Conservation (phyloP, 2,329 filamentous ascomycete genomes). For the Nannizziopsis arthrosporioides region DNA sequence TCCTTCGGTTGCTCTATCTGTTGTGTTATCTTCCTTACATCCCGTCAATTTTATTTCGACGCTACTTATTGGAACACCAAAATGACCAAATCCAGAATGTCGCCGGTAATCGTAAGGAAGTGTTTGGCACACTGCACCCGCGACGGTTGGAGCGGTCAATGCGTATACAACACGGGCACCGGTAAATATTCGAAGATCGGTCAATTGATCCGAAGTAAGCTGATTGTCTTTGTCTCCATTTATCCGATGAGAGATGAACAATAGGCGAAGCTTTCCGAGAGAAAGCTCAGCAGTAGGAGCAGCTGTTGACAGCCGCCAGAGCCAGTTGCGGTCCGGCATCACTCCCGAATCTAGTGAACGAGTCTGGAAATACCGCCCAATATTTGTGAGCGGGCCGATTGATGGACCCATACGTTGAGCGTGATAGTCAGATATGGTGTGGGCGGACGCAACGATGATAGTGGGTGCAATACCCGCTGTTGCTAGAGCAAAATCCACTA, state of each 20-base stretch:
- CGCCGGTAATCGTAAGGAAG: constrained; percentile 74
- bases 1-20: constrained; percentile 41
- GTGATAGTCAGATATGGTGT: constrained; percentile 59
- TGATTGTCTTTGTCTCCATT: constrained; percentile 49
- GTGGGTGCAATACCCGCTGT: constrained; percentile 68
- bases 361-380: constrained; percentile 61
- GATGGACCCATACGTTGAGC: constrained; percentile 48
- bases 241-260: constrained; percentile 66
- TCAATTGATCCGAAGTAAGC: constrained; percentile 58
- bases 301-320: constrained; percentile 38
- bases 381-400: constrained; percentile 51
- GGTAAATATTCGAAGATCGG: constrained; percentile 70
- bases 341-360: constrained; percentile 60
- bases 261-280: constrained; percentile 61
- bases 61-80: constrained; percentile 68
- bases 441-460: constrained; percentile 65
- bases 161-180: constrained; percentile 75
- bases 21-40: constrained; percentile 24
- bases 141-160: constrained; percentile 68
- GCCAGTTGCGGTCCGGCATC: constrained; percentile 55
- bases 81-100: constrained; percentile 47
- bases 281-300: constrained; percentile 32
- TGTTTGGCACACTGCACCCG: constrained; percentile 78
- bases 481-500: constrained; percentile 59
- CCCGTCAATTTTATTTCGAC: constrained; percentile 60